Evolutionary conservation across 1,284 basidiomycete genomes (phyloP).

Genomic region (Puccinia horiana): DNA sequence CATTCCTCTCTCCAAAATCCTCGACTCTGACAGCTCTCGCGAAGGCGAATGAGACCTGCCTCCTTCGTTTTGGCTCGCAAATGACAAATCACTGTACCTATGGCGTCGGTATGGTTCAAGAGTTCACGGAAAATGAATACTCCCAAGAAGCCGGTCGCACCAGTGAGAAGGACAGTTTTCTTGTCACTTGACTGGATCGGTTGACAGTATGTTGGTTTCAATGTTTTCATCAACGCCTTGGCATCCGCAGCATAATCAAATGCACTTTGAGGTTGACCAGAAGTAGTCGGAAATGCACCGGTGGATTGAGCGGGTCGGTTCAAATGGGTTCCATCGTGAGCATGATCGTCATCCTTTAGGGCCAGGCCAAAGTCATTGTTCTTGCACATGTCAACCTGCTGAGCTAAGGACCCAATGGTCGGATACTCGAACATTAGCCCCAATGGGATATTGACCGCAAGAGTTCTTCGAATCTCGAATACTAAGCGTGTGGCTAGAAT

Average conservation of each 20-base stretch:
- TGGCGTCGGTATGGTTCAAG: conserved; percentile 66
- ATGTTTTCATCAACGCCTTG: conserved; percentile 66
- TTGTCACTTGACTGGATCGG: conserved; percentile 64
- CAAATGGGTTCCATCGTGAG: conserved; percentile 55
- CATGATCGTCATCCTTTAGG: conserved; percentile 58
- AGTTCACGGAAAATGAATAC: conserved; percentile 87
- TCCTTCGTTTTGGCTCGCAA: conserved; percentile 73
- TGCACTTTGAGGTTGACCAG: conserved; percentile 50
- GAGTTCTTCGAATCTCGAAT: conserved; percentile 91
- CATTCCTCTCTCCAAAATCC: conserved; percentile 93
- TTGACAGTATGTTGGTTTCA: conserved; percentile 67
- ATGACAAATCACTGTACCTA: conserved; percentile 86
- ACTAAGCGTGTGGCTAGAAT: conserved; percentile 95
- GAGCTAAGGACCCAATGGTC: conserved; percentile 77
- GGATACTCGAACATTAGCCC: conserved; percentile 91
- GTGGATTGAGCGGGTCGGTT: conserved; percentile 48
- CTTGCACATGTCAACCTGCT: conserved; percentile 74
- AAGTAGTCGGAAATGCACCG: conserved; percentile 52
- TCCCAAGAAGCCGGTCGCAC: conserved; percentile 94
- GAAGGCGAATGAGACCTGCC: conserved; percentile 72
- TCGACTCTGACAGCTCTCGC: conserved; percentile 75
- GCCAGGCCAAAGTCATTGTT: conserved; percentile 78
- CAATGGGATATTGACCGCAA: conserved; percentile 87
- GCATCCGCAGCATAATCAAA: conserved; percentile 79
- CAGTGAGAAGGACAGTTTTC: conserved; percentile 86